Percentiles rank a stretch among this genome's conserved stretches.
phyloP scores from a whole-genome alignment of 129 eudicot genomes.

The Calendula officinalis region DNA sequence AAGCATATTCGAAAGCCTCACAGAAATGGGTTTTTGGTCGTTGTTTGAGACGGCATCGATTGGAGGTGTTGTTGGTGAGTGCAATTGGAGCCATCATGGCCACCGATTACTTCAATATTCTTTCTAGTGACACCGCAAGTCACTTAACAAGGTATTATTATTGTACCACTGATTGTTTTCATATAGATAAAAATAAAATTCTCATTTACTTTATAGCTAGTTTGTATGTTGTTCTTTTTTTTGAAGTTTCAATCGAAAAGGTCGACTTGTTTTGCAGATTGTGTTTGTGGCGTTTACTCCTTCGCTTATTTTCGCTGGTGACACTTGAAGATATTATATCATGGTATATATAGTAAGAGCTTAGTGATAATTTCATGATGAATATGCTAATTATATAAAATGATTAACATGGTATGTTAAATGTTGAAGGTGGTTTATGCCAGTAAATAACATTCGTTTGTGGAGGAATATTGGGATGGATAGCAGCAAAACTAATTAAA shows the following conservation, averaged over 20 bases:
- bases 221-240: background rate
- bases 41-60: conserved; percentile 41
- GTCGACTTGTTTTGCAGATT: conserved; percentile 36
- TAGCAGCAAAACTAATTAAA: conserved; percentile 48
- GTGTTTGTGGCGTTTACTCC: conserved; percentile 84
- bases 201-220: background rate
- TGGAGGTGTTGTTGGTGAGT: conserved; percentile 42
- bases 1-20: too few relatives aligned
- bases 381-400: background rate
- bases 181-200: background rate
- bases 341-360: background rate
- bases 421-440: conserved; percentile 76
- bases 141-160: conserved; percentile 37
- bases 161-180: background rate
- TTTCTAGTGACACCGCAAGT: conserved; percentile 30
- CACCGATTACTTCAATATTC: conserved; percentile 44
- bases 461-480: conserved; percentile 69
- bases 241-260: background rate
- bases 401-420: background rate
- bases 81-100: conserved; percentile 46
- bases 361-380: background rate
- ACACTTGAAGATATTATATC: conserved; percentile 57
- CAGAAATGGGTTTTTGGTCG: conserved; percentile 42
- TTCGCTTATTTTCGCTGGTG: conserved; percentile 58
- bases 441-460: conserved; percentile 55